Evolutionary conservation across 75 land plant species (phyloP).

Genomic region (Sequoiadendron giganteum): DNA sequence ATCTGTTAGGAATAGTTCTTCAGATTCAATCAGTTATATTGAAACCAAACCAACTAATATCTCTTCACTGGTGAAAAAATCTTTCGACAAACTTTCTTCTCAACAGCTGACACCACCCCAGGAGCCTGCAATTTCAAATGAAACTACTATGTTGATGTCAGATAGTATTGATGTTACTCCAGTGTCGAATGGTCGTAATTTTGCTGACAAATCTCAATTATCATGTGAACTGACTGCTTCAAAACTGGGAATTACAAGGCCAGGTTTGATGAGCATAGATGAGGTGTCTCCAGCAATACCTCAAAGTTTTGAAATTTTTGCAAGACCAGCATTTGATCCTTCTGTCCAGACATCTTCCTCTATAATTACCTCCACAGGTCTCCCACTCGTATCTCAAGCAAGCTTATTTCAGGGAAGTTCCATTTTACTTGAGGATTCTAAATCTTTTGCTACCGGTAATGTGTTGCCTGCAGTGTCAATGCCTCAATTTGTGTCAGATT

Average conservation of each 20-base stretch:
- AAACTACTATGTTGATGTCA: neutral
- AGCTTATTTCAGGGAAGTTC: neutral
- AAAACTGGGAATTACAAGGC: neutral
- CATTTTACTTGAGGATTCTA: neutral
- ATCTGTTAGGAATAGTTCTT: neutral
- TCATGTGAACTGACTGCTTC: neutral
- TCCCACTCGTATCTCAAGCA: neutral
- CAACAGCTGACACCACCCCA: neutral
- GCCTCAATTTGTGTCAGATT: neutral
- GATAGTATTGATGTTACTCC: neutral
- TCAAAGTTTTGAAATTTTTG: neutral
- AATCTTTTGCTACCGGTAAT: neutral
- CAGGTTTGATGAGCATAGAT: neutral
- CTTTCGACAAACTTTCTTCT: neutral
- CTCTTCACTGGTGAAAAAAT: neutral
- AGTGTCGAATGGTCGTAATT: neutral
- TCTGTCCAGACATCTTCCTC: conserved; percentile 2
- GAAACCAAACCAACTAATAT: neutral
- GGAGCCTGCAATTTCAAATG: neutral
- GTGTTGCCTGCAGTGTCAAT: neutral
- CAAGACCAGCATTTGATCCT: neutral
- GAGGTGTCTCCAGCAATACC: neutral
- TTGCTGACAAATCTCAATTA: neutral
- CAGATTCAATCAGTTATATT: neutral
- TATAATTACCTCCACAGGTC: neutral